Base-by-base conservation (phyloP, 352 stramenopile species). In the Phytophthora cryptogea region DNA sequence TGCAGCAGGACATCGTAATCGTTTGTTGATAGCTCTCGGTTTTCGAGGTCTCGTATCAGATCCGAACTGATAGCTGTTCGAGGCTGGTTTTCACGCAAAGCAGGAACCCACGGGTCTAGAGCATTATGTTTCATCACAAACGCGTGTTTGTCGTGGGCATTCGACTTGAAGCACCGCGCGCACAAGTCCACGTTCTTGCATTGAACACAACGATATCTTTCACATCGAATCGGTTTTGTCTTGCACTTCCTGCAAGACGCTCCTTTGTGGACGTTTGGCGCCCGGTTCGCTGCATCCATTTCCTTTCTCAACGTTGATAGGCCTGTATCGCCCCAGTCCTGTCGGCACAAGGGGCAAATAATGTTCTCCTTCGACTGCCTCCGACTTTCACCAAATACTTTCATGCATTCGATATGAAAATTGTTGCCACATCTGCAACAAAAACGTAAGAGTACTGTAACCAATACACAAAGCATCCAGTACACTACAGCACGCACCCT, bases 351-450 rank as follows among this genome's bases (percentile, higher is more conserved):
- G 1, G 86, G 86, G n/a, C 86, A 95, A 31, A 88, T 86, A 16
- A 95, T 91, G 49, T 87, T 86, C 32, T 92, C 84, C 47, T 94
- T 95, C 13, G 85, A 90, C 49, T 92, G 83, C 27, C 76, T 73
- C 5, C 86, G 73, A 51, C 82, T 91, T 32, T 95, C 86, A 0
- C 83, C 85, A 68, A 91, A 93, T 1, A 95, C 81, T 47, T 92
- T 92, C 84, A 95, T 86, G 44, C 63, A 72, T 39, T 68, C 58
- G 20, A 68, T 56, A 31, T 72, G 58, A 23, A 71, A 71, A 48
- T 72, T 72, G 26, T 68, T 72, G 41, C 63, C 63, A 54, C 58
- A 68, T 81, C 54, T 72, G 11, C 58, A 59, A 3, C 8, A 1
- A 43, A 49, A 58, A 36, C 16, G 10, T 56, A 27, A 56, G n/a